Percentiles rank a stretch among this genome's conserved stretches.
Conservation (phyloP, 78 protist species). For the Bodo saltans region DNA sequence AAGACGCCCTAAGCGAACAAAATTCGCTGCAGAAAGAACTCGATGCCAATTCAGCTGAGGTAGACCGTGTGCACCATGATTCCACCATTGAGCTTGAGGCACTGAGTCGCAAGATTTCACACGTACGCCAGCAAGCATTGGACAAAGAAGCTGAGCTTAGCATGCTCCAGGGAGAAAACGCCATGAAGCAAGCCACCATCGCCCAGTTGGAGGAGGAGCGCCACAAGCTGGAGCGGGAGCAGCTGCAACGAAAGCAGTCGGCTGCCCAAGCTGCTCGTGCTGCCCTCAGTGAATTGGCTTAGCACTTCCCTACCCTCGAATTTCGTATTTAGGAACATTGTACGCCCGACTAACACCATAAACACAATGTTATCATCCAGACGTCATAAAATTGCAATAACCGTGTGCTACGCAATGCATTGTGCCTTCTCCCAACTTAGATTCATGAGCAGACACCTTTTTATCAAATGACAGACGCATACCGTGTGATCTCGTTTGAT, state of each 20-base stretch:
- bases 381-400: too few relatives aligned
- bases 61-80: background rate
- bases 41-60: background rate
- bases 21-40: background rate
- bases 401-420: too few relatives aligned
- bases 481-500: too few relatives aligned
- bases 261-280: background rate
- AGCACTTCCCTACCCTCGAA: too few relatives aligned
- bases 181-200: background rate
- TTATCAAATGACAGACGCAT: too few relatives aligned
- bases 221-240: background rate
- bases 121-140: background rate
- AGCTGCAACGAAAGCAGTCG: background rate
- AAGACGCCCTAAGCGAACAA: background rate
- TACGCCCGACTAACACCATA: too few relatives aligned
- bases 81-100: background rate
- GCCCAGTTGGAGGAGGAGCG: background rate
- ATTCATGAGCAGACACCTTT: too few relatives aligned
- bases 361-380: too few relatives aligned
- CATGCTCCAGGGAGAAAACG: background rate
- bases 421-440: too few relatives aligned
- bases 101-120: background rate
- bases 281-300: background rate
- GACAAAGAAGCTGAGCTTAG: background rate
- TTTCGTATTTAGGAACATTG: too few relatives aligned